These are phyloP conservation scores for Penicillium mononematosum DNA, from an alignment of 495 filamentous ascomycete genomes.

Conservation along the genomic window DNA sequence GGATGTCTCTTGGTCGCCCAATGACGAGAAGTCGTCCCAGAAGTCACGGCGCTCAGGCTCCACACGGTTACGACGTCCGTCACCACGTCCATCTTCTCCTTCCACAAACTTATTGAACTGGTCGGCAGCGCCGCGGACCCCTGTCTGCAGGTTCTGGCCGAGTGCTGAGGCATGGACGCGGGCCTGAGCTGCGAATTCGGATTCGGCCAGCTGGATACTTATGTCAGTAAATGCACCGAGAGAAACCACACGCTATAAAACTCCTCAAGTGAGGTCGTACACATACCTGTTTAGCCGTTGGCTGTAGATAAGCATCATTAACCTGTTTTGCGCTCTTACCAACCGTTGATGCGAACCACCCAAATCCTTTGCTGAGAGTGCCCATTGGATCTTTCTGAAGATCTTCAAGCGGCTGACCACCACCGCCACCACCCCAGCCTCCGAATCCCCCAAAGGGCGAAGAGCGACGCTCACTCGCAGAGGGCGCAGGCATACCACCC, in stretches of 20 bases:
- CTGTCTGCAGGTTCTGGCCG: slow-evolving; percentile 61
- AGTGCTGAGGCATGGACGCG: slow-evolving; percentile 64
- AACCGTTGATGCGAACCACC: slow-evolving; percentile 86
- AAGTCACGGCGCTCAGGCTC: slow-evolving; percentile 78
- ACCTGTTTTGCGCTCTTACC: slow-evolving; percentile 84
- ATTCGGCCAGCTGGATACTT: slow-evolving; percentile 64
- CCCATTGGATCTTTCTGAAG: slow-evolving; percentile 88
- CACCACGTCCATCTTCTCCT: slow-evolving; percentile 44
- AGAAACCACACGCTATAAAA: background rate
- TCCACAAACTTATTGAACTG: slow-evolving; percentile 83
- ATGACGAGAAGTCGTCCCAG: slow-evolving; percentile 76
- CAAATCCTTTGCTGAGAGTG: slow-evolving; percentile 86
- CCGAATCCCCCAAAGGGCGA: slow-evolving; percentile 31
- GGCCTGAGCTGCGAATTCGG: slow-evolving; percentile 85
- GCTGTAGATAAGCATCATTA: slow-evolving; percentile 86
- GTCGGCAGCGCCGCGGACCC: slow-evolving; percentile 69
- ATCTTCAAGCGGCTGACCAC: slow-evolving; percentile 71
- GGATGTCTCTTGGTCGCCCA: slow-evolving; percentile 53
- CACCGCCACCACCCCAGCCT: slow-evolving; percentile 25
- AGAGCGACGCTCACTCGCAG: slow-evolving; percentile 24
- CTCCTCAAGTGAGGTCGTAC: background rate
- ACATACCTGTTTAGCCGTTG: slow-evolving; percentile 79
- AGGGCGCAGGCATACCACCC: slow-evolving; percentile 54
- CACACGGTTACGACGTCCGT: slow-evolving; percentile 24
- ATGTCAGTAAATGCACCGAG: slow-evolving; percentile 6